Evolutionary conservation across 202 grass and related monocot species (phyloP), one percentile per base, ranked within the genome.

Genomic region (Panicum hallii): DNA sequence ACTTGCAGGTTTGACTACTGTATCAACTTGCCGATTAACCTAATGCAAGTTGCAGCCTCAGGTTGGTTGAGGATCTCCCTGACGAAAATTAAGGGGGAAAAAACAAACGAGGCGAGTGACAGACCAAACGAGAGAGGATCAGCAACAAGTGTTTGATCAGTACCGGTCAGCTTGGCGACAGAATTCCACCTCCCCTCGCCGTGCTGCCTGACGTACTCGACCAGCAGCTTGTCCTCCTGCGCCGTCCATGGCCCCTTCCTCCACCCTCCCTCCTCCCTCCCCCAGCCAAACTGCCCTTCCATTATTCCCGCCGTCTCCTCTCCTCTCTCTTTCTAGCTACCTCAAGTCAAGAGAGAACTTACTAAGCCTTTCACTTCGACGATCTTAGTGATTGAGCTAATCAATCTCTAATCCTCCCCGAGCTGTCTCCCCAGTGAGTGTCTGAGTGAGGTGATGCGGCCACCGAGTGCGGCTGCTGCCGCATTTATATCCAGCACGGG

Each of bases 121-220:
- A 16, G 20, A 56, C 46, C 5, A 44, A 55, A 57, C 43, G 2
- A 32, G 2, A 26, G 76, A 44, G 49, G 43, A 61, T 48, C 14
- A 41, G 14, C 2, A 62, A 23, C 64, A 71, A 23, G 20, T 42
- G 34, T 23, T 38, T 2, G 43, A 48, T 53, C 6, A 34, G 40
- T 74, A 92, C 96, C 96, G 65, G 96, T 95, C 4, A 91, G 44
- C 67, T 94, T 92, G 87, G 91, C 83, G 65, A 99, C 96, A n/a
- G 90, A 99, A 40, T 95, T 99, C 96, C 96, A 96, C 80, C 93
- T 92, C 43, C 96, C 96, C 86, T 99, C 96, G 14, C 90, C 96
- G 11, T 99, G 96, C 47, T 89, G 89, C 77, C 82, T 88, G 23
- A 99, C 93, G 78, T 94, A 93, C 40, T 91, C 87, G 19, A 94